Evolutionary conservation across 176 grass and related monocot genomes (phyloP).

Genomic region (Triticum urartu): DNA sequence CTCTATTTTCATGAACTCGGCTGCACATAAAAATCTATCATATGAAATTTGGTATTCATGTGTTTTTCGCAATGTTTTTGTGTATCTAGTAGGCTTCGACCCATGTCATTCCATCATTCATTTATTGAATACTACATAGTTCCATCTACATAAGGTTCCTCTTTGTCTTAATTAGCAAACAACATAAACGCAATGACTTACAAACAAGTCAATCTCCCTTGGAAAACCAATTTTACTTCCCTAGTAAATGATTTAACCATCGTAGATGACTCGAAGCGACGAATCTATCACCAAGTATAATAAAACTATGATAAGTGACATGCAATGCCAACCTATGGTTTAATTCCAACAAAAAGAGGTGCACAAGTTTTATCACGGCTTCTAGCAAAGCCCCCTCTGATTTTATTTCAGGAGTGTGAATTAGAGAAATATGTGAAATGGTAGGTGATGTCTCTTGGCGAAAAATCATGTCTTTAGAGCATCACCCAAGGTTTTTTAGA

Average conservation of each 20-base stretch:
- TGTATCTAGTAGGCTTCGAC: no score
- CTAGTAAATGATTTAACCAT: not conserved
- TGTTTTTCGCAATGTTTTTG: not conserved
- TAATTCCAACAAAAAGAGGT: not conserved
- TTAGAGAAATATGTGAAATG: not conserved
- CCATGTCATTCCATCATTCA: no score
- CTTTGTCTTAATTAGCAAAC: no score
- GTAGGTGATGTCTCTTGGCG: no score
- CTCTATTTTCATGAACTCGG: no score
- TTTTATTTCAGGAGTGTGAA: not conserved
- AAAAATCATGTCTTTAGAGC: no score
- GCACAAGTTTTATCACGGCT: not conserved
- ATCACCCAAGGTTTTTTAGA: no score
- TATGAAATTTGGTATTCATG: not conserved
- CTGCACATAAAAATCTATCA: not conserved
- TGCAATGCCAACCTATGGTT: not conserved
- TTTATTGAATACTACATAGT: no score
- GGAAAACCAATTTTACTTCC: not conserved
- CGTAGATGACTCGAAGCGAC: not conserved
- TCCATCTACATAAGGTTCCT: no score
- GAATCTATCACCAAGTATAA: not conserved
- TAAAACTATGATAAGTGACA: not conserved
- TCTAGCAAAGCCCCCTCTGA: not conserved
- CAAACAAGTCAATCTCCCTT: not conserved
- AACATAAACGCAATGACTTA: no score